Percentiles rank a stretch among this genome's conserved stretches.
Evolutionary conservation across 768 basidiomycete species (phyloP).

Genomic region (Trametes sanguinea): DNA sequence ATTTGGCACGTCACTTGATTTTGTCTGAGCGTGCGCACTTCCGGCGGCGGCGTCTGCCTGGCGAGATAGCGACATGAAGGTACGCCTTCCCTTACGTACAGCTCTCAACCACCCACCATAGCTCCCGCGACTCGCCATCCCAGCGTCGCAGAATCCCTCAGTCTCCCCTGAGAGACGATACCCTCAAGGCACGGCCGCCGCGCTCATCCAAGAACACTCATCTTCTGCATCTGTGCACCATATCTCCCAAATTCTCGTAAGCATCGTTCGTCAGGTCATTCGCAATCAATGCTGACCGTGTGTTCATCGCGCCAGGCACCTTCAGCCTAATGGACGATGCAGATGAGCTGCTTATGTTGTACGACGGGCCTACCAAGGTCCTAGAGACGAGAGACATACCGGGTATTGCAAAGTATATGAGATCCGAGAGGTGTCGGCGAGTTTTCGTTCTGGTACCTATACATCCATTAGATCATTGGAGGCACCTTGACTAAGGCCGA

Average conservation of each 20-base stretch:
- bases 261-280: no score
- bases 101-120: neutral
- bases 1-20: constrained; percentile 3
- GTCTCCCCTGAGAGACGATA: no score
- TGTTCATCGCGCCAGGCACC: neutral
- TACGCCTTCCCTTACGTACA: neutral
- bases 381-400: constrained; percentile 42
- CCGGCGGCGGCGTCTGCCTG: neutral
- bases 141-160: no score
- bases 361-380: constrained; percentile 30
- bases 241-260: no score
- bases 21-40: neutral
- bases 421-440: constrained; percentile 65
- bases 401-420: constrained; percentile 65
- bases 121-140: neutral
- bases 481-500: neutral
- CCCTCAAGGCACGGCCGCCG: no score
- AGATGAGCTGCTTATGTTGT: constrained; percentile 22
- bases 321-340: constrained; percentile 15
- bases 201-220: no score
- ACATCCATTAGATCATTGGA: neutral
- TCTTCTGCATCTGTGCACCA: no score
- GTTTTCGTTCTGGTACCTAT: constrained; percentile 72
- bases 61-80: neutral
- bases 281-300: no score